phyloP scores from a whole-genome alignment of 306 rosid species.

The Rosa persica region DNA sequence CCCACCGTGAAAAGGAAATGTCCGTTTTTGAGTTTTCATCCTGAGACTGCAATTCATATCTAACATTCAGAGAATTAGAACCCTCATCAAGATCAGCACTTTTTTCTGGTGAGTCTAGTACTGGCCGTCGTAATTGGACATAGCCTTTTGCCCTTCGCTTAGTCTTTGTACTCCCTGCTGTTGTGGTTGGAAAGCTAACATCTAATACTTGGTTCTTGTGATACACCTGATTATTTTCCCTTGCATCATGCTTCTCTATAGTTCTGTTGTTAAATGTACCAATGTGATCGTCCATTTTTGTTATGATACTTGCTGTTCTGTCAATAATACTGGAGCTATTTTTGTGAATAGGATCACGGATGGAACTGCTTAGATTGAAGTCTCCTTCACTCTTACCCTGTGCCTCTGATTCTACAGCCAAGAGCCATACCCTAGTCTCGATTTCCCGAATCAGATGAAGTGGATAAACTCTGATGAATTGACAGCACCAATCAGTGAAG shows the following conservation, averaged over 20 bases:
- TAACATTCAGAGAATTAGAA: slow-evolving; percentile 43
- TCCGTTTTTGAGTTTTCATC: slow-evolving; percentile 74
- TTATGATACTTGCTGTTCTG: slow-evolving; percentile 76
- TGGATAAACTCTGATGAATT: slow-evolving; percentile 71
- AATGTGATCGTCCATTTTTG: slow-evolving; percentile 90
- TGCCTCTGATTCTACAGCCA: slow-evolving; percentile 92
- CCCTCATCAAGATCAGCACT: slow-evolving; percentile 64
- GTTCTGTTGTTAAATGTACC: slow-evolving; percentile 53
- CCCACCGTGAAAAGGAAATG: slow-evolving; percentile 87
- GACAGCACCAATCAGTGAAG: slow-evolving; percentile 37
- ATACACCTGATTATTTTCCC: slow-evolving; percentile 55
- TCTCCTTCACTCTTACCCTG: slow-evolving; percentile 87
- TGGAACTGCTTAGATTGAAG: slow-evolving; percentile 52
- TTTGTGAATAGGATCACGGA: slow-evolving; percentile 51
- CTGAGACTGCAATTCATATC: slow-evolving; percentile 57
- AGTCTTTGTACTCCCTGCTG: slow-evolving; percentile 66
- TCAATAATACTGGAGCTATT: slow-evolving; percentile 81
- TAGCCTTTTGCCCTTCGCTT: slow-evolving; percentile 88
- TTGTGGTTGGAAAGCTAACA: slow-evolving; percentile 49
- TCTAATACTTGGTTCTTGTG: slow-evolving; percentile 64
- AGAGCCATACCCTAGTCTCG: slow-evolving; percentile 96
- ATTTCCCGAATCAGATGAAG: slow-evolving; percentile 91
- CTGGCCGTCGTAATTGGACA: slow-evolving; percentile 51
- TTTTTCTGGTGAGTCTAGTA: slow-evolving; percentile 59
- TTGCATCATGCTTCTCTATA: slow-evolving; percentile 63